phyloP scores from a whole-genome alignment of 805 yeast genomes.

The Lipomyces japonicus region DNA sequence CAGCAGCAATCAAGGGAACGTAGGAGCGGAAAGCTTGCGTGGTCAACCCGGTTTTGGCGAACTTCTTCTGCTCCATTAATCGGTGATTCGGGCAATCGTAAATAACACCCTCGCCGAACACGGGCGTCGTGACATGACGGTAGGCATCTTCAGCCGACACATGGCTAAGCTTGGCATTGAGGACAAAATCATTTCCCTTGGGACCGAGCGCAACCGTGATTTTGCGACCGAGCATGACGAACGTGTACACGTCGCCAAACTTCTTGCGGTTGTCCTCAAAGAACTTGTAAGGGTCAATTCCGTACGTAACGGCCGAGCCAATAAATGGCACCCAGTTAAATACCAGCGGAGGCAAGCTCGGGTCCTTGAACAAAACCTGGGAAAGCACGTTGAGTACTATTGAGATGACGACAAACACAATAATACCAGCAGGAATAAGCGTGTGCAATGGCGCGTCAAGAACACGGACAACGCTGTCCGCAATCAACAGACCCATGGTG shows the following conservation, averaged over 20 bases:
- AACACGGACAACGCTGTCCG: too few relatives aligned
- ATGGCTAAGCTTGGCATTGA: slow-evolving; percentile 82
- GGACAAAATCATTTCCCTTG: slow-evolving; percentile 93
- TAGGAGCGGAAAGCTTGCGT: slow-evolving; percentile 76
- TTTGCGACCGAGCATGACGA: slow-evolving; percentile 78
- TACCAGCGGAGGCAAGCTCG: slow-evolving; percentile 83
- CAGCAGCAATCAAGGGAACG: slow-evolving; percentile 84
- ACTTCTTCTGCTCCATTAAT: slow-evolving; percentile 97
- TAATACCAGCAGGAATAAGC: slow-evolving; percentile 2
- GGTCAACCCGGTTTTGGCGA: slow-evolving; percentile 85
- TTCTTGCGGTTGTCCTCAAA: slow-evolving; percentile 72
- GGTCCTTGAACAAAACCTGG: slow-evolving; percentile 38
- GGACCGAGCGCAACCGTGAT: slow-evolving; percentile 98
- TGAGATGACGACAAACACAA: slow-evolving; percentile 18
- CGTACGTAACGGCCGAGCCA: slow-evolving; percentile 85
- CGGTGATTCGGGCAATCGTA: slow-evolving; percentile 93
- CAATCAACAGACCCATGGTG: too few relatives aligned
- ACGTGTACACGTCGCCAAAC: slow-evolving; percentile 91
- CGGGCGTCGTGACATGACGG: slow-evolving; percentile 97
- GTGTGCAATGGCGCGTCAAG: neutral
- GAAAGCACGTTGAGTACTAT: slow-evolving; percentile 35
- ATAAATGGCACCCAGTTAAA: slow-evolving; percentile 94
- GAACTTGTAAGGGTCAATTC: slow-evolving; percentile 90
- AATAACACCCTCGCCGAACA: slow-evolving; percentile 94
- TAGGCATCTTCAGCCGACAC: slow-evolving; percentile 97